Percentiles rank a stretch among this genome's conserved stretches.
Evolutionary conservation across 768 basidiomycete genomes (phyloP).

Genomic region (Collybia nuda): DNA sequence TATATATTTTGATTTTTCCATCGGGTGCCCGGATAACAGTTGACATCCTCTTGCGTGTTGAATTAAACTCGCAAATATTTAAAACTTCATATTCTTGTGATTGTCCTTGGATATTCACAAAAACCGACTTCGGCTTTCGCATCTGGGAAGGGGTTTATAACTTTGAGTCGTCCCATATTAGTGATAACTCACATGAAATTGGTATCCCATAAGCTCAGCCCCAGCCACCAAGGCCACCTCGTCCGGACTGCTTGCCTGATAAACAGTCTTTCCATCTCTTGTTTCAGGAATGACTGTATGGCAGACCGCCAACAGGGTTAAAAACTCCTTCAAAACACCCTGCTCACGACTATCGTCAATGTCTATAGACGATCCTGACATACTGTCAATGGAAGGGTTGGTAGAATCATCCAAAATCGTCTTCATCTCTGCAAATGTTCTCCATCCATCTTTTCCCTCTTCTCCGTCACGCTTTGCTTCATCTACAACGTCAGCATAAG

Average conservation of each 20-base stretch:
- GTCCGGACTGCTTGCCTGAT: constrained; percentile 96
- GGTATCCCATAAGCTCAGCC: constrained; percentile 88
- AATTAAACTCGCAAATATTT: constrained; percentile 99
- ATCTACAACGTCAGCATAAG: constrained; percentile 90
- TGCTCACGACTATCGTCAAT: constrained; percentile 37
- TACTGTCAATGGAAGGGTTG: constrained; percentile 61
- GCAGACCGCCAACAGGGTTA: constrained; percentile 89
- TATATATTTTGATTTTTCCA: constrained; percentile 92
- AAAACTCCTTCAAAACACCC: constrained; percentile 65
- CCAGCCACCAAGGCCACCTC: constrained; percentile 96
- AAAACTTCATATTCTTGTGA: constrained; percentile 84
- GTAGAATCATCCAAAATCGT: constrained; percentile 47
- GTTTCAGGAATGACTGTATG: constrained; percentile 98
- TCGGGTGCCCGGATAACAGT: constrained; percentile 86
- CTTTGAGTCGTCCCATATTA: background rate
- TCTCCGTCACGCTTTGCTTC: constrained; percentile 72
- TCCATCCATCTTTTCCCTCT: constrained; percentile 65
- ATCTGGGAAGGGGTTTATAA: constrained; percentile 47
- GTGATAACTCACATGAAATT: constrained; percentile 76
- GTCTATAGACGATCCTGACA: constrained; percentile 29
- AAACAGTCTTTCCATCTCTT: constrained; percentile 85
- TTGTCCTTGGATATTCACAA: constrained; percentile 75
- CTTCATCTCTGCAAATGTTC: constrained; percentile 76
- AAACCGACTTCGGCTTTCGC: constrained; percentile 95
- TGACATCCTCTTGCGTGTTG: constrained; percentile 97